Evolutionary conservation across 1,284 basidiomycete genomes (phyloP), one percentile per base, ranked within the genome.

Genomic region (Tremellales sp.): DNA sequence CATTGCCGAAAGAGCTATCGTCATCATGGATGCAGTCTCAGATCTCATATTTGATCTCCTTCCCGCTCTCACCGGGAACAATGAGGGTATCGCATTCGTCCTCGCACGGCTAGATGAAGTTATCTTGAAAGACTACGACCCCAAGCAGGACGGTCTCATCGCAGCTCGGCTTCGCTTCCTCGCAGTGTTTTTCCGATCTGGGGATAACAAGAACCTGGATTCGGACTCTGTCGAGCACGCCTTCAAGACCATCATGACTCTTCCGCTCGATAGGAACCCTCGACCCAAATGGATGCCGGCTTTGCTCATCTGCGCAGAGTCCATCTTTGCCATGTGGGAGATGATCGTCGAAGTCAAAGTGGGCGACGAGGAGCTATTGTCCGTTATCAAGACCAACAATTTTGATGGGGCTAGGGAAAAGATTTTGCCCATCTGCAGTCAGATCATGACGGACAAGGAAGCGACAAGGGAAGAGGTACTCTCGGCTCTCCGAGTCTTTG

Each of bases 1-100:
- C n/a, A 77, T 94, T 48, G 79, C 84, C 32, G 75, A 77, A 24
- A 81, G 81, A 32, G 82, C 87, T 0, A 75, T 98, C 35, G 74
- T 77, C 10, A 77, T 99, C 24, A 84, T 94, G 38, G 93, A 97
- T 64, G 81, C 86, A 52, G 86, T 92, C 58, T 82, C 86, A 7
- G 83, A 85, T 5, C 79, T 97, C 36, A 84, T 97, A 39, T 95
- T 95, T 63, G 92, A 97, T 63, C 80, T 95, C 40, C 84, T 87
- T 58, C 78, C 79, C 26, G 85, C 86, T 93, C 70, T 78, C 61
- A 1, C 14, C 39, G 7, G 61, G 54, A 12, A 21, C 14, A 26
- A 76, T 34, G 80, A 78, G 40, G 77, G 64, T 2, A 42, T 62
- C 18, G 41, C 45, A 10, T 54, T 54, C 19, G 45, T 72, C 39